Percentiles rank a stretch among this genome's conserved stretches.
phyloP scores from a whole-genome alignment of 2,329 filamentous ascomycete species.

The Fusarium nisikadoi region DNA sequence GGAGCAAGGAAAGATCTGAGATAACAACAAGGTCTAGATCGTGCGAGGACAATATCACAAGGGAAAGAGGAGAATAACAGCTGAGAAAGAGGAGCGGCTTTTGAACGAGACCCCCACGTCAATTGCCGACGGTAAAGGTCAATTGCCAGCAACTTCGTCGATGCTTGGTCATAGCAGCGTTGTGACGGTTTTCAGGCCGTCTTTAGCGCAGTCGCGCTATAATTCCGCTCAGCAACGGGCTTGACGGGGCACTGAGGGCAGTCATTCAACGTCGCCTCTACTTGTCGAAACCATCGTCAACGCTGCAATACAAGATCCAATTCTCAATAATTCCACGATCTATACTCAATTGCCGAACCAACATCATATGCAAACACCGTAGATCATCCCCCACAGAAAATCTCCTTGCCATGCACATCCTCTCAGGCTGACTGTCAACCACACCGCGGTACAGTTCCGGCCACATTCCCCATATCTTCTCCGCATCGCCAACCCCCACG shows the following conservation, averaged over 20 bases:
- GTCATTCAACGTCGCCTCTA: fast-evolving
- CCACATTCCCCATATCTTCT: background rate
- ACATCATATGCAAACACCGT: background rate
- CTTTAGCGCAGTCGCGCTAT: too few relatives aligned
- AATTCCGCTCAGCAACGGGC: too few relatives aligned
- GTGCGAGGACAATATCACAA: background rate
- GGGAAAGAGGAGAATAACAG: background rate
- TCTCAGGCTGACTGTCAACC: conserved; percentile 19
- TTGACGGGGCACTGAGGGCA: too few relatives aligned
- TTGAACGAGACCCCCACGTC: background rate
- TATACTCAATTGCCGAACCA: background rate
- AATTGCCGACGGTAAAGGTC: background rate
- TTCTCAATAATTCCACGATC: background rate
- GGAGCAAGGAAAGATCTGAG: background rate
- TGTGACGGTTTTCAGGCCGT: background rate
- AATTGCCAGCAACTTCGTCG: background rate
- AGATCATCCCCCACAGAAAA: background rate
- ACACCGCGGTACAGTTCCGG: background rate
- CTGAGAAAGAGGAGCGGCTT: background rate
- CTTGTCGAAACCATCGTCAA: fast-evolving
- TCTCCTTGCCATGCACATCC: background rate
- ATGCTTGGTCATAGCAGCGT: background rate
- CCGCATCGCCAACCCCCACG: conserved; percentile 8
- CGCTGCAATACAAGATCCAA: fast-evolving
- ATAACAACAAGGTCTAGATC: background rate